Evolutionary conservation across 192 early-diverging fungal species (phyloP), one percentile per base, ranked within the genome.

Genomic region (Phycomyces blakesleeanus): DNA sequence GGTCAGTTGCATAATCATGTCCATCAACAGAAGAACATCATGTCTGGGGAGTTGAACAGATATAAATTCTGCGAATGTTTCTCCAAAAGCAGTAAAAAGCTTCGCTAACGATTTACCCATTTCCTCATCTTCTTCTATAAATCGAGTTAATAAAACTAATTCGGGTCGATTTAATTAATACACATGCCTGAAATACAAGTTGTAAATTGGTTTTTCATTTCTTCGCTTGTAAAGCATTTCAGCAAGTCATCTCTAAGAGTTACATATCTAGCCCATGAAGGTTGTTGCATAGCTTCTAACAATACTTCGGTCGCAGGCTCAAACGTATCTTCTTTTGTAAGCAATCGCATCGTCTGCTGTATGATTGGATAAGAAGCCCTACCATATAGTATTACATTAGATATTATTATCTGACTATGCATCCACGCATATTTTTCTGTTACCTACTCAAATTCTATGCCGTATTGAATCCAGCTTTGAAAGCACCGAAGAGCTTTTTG

Each of bases 1-100:
- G 14, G 83, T 85, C 63, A 90, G 80, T 14, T 77, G 82, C 63
- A 92, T 74, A 67, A 87, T 80, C 76, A 81, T 76, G 41, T 78
- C 64, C 55, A 83, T 66, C 5, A 78, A 76, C 22, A 63, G 38
- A 8, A 67, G 47, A 9, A 87, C 67, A 18, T 81, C 77, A 16
- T 78, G 64, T 18, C 74, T 44, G 5, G 73, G 52, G 16, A 87
- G 74, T 38, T 76, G 66, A 0, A 52, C 27, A 2, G 75, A 74
- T 44, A 87, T 73, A 58, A 74, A 78, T 60, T 87, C 80, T 0
- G 74, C 65, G 57, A 77, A 85, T 22, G 74, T 81, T 63, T 87
- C 86, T 3, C 79, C 85, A 72, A 81, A 83, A 12, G 74, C 67
- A 7, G 79, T 78, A 11, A 87, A 66, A 9, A 87, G 66, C 34